Conservation (phyloP, 2,329 filamentous ascomycete species). For the Fusarium sp. region DNA sequence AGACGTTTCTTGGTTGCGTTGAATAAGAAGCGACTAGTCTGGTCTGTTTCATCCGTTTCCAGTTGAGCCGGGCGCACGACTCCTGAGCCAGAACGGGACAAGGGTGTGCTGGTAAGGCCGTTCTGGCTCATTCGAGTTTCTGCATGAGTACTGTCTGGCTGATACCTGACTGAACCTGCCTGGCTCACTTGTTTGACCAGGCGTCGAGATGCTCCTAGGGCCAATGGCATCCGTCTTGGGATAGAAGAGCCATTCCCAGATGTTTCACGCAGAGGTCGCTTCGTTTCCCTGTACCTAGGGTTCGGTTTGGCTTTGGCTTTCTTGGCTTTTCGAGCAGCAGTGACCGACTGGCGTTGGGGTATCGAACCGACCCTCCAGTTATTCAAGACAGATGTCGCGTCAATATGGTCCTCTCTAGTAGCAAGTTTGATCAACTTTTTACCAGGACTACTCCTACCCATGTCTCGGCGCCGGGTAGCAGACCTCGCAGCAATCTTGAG, state of each 20-base stretch:
- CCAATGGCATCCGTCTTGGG: background rate
- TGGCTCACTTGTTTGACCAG: constrained; percentile 46
- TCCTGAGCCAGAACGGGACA: constrained; percentile 29
- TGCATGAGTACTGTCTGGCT: background rate
- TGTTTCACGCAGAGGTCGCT: constrained; percentile 35
- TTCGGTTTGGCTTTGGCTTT: constrained; percentile 10
- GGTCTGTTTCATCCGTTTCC: constrained; percentile 57
- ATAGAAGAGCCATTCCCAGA: constrained; percentile 37
- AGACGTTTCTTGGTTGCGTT: constrained; percentile 62
- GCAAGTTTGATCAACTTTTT: constrained; percentile 70
- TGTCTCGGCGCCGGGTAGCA: constrained; percentile 57
- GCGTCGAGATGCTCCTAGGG: constrained; percentile 33
- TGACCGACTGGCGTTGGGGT: constrained; percentile 52
- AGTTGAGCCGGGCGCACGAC: constrained; percentile 63
- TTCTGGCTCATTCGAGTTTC: background rate
- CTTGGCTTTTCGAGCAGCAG: constrained; percentile 36
- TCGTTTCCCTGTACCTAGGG: constrained; percentile 6
- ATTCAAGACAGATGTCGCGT: constrained; percentile 63
- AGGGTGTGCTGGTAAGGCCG: background rate
- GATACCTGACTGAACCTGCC: constrained; percentile 44
- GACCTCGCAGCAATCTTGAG: constrained; percentile 70
- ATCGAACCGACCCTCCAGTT: constrained; percentile 68
- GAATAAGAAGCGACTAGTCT: constrained; percentile 54
- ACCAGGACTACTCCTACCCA: constrained; percentile 65
- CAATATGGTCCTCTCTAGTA: constrained; percentile 68